phyloP scores from a whole-genome alignment of 2,329 filamentous ascomycete species.

The Huntiella abstrusa region DNA sequence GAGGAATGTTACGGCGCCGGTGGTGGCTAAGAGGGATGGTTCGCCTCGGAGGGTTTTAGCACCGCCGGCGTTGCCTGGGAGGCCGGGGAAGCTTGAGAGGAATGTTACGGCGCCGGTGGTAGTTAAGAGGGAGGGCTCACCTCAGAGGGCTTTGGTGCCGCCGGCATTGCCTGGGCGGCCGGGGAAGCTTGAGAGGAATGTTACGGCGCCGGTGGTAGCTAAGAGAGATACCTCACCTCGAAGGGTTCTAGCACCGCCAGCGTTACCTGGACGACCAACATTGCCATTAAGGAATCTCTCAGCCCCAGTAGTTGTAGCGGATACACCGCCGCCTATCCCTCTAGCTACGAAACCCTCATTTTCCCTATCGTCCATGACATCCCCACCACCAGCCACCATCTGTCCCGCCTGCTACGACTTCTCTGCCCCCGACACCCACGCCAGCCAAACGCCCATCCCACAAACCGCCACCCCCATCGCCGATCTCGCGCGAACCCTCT shows the following conservation, averaged over 20 bases:
- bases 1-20: conserved; percentile 15
- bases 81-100: not conserved
- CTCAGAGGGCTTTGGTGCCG: not conserved
- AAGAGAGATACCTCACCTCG: not conserved
- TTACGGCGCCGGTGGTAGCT: not conserved
- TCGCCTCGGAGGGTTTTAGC: not conserved
- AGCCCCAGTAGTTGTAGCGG: conserved; percentile 12
- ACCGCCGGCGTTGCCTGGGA: not conserved
- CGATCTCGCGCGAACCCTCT: conserved; percentile 63
- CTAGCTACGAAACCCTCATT: conserved; percentile 27
- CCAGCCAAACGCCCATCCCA: conserved; percentile 61
- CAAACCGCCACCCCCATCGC: conserved; percentile 38
- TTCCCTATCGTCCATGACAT: conserved; percentile 19
- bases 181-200: conserved; percentile 15
- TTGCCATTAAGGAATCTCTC: not conserved
- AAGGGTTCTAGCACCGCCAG: not conserved
- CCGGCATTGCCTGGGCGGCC: not conserved
- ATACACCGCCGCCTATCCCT: conserved; percentile 33
- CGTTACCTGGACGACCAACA: not conserved
- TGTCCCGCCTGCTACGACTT: conserved; percentile 83
- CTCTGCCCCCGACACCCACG: conserved; percentile 59
- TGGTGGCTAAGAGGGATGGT: not conserved
- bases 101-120: not conserved
- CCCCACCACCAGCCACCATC: conserved; percentile 14
- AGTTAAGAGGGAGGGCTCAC: not conserved